A percentile compares a stretch with the other conserved stretches of the same genome.
Evolutionary conservation across 306 rosid species (phyloP).

Genomic region (Inga oerstediana): DNA sequence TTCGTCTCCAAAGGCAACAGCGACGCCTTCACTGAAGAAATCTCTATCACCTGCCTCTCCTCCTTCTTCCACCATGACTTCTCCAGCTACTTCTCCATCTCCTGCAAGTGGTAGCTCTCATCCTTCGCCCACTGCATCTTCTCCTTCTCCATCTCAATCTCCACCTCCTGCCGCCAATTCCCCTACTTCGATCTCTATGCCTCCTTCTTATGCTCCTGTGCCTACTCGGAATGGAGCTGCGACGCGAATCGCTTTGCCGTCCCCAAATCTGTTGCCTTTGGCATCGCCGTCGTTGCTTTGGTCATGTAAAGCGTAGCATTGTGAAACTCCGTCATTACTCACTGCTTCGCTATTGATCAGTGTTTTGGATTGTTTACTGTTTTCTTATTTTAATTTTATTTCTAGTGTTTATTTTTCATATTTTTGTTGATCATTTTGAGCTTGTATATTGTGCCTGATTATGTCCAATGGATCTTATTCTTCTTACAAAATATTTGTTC

Average conservation of each 20-base stretch:
- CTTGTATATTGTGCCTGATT: no score
- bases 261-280: constrained; percentile 32
- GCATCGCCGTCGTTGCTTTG: constrained; percentile 35
- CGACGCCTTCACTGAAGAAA: constrained; percentile 33
- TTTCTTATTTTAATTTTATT: no score
- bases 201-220: constrained; percentile 38
- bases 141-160: constrained; percentile 9
- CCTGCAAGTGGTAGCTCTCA: constrained; percentile 16
- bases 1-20: constrained; percentile 12
- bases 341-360: no score
- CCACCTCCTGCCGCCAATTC: neutral
- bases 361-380: no score
- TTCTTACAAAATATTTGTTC: no score
- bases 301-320: constrained; percentile 31
- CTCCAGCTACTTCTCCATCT: neutral
- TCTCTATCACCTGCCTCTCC: neutral
- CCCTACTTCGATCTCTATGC: constrained; percentile 33
- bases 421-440: no score
- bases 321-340: no score
- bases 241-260: neutral
- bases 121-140: constrained; percentile 21
- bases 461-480: no score
- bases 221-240: constrained; percentile 32
- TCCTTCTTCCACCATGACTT: neutral
- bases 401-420: no score